Conservation (phyloP, 1,139 yeast genomes). For the Kazachstania sp. region DNA sequence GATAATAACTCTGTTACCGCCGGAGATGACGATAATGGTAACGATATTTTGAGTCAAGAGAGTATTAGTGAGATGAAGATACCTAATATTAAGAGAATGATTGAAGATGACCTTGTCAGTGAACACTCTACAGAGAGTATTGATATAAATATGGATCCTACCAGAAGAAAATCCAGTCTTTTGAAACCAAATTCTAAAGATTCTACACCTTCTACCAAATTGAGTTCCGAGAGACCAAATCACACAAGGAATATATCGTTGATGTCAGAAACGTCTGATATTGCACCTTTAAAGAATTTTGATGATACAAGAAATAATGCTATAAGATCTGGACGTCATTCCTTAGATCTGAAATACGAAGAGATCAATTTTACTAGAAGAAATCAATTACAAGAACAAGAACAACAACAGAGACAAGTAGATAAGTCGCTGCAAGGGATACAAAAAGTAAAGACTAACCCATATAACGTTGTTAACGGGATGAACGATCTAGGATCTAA, state of each 20-base stretch:
- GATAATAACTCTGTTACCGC: not conserved
- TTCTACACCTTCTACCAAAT: not conserved
- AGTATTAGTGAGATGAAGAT: not conserved
- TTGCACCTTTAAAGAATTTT: not conserved
- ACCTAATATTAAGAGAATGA: not conserved
- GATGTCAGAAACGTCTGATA: not conserved
- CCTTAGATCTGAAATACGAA: constrained; percentile 26
- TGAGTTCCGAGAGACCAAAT: not conserved
- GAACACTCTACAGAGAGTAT: constrained; percentile 25
- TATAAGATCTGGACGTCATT: constrained; percentile 8
- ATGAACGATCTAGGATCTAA: too few relatives aligned
- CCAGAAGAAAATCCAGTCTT: constrained; percentile 3
- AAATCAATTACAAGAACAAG: constrained; percentile 4
- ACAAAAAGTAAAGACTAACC: not conserved
- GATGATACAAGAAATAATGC: not conserved
- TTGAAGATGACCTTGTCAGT: constrained; percentile 1
- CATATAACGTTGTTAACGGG: not conserved
- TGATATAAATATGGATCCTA: constrained; percentile 21
- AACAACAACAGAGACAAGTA: not conserved
- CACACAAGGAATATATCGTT: not conserved
- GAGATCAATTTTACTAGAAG: constrained; percentile 24
- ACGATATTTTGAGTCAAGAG: constrained; percentile 1
- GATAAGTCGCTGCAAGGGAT: not conserved
- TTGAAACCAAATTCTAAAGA: constrained; percentile 2
- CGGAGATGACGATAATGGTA: not conserved